Evolutionary conservation across 75 land plant species (phyloP).

Genomic region (Gnetum montanum): DNA sequence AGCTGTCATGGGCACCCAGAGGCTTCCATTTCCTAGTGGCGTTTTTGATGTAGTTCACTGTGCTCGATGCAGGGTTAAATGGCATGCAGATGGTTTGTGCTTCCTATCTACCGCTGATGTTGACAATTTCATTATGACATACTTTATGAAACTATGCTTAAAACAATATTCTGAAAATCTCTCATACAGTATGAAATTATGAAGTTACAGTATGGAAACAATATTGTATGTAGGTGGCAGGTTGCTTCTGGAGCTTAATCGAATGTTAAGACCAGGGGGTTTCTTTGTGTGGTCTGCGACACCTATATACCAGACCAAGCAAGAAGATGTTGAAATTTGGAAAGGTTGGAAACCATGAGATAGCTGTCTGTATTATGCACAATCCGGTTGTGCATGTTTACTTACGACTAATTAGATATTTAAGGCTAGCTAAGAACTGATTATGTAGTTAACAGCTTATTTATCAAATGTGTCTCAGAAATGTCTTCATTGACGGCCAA

Average conservation of each 20-base stretch:
- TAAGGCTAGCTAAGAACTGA: too few species aligned
- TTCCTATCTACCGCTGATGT: too few species aligned
- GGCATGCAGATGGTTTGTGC: slow-evolving; percentile 74
- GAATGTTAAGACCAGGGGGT: slow-evolving; percentile 81
- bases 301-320: slow-evolving; percentile 59
- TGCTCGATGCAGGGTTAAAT: slow-evolving; percentile 89
- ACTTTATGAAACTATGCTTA: too few species aligned
- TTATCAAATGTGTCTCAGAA: too few species aligned
- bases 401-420: too few species aligned
- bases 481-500: slow-evolving; percentile 25
- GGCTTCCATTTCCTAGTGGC: slow-evolving; percentile 69
- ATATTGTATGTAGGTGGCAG: slow-evolving; percentile 71
- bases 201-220: too few species aligned
- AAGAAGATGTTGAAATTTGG: slow-evolving; percentile 57
- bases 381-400: too few species aligned
- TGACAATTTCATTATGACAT: too few species aligned
- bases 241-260: slow-evolving; percentile 74
- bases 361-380: too few species aligned
- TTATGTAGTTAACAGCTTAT: too few species aligned
- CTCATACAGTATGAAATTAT: too few species aligned
- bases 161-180: too few species aligned
- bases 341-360: slow-evolving; percentile 36
- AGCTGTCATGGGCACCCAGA: slow-evolving; percentile 83
- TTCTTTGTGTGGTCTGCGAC: slow-evolving; percentile 92
- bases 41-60: slow-evolving; percentile 84